phyloP scores from a whole-genome alignment of 345 rosid genomes.

The Theobroma cacao region DNA sequence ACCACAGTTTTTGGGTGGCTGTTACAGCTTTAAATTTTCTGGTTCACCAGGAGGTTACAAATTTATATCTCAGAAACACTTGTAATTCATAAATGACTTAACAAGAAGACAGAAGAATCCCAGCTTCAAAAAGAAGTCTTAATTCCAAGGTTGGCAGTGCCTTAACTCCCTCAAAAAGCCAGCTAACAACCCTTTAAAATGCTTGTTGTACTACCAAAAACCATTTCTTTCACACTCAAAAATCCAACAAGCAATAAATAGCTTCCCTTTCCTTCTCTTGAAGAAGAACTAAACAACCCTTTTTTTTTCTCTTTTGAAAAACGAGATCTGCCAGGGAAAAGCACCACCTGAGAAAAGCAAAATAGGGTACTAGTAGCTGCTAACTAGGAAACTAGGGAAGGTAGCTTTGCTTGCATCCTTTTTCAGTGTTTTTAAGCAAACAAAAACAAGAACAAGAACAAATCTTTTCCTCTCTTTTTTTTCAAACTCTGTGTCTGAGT shows the following conservation, averaged over 20 bases:
- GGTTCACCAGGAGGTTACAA: conserved; percentile 1
- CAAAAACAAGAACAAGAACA: conserved; percentile 1
- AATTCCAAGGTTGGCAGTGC: neutral
- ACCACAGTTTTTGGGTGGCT: conserved; percentile 3
- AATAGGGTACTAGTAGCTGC: neutral
- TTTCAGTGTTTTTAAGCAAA: conserved; percentile 1
- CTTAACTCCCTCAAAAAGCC: conserved; percentile 8
- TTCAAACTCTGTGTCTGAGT: neutral
- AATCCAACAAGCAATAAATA: conserved; percentile 11
- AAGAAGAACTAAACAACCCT: neutral
- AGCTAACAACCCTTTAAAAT: neutral
- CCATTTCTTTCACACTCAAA: neutral
- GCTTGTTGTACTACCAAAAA: neutral
- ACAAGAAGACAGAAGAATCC: neutral
- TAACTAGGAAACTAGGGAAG: neutral
- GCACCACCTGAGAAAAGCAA: conserved; percentile 1
- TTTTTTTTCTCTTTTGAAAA: neutral
- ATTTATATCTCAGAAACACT: neutral
- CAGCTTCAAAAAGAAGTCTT: neutral
- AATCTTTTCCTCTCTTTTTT: neutral
- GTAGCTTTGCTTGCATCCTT: neutral
- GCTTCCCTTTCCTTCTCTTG: neutral
- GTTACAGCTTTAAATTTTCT: conserved; percentile 14
- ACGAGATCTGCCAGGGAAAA: conserved; percentile 18
- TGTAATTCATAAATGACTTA: neutral